These are phyloP conservation scores for Penicillium carneum DNA, from an alignment of 2,329 filamentous ascomycete genomes.

Conservation along the genomic window DNA sequence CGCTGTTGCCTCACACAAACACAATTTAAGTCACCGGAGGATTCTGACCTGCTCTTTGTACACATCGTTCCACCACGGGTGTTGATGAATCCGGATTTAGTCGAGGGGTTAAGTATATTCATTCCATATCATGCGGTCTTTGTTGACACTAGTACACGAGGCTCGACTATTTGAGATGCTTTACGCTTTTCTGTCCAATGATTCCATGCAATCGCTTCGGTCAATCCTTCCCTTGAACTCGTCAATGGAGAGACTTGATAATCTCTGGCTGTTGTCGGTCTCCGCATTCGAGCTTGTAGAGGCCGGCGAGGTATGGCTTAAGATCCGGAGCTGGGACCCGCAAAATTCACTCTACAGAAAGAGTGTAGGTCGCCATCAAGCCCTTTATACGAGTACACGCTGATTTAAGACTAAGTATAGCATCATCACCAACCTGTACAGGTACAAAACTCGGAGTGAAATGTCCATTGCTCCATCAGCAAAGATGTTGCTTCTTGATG, in stretches of 20 bases:
- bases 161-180: neutral
- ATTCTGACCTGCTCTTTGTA: neutral
- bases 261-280: neutral
- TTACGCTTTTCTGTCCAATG: neutral
- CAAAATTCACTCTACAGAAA: neutral
- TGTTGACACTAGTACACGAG: neutral
- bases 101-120: neutral
- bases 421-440: neutral
- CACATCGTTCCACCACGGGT: neutral
- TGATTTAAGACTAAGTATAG: neutral
- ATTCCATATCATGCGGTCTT: neutral
- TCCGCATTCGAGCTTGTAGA: neutral
- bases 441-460: neutral
- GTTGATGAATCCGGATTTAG: neutral
- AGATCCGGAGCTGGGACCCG: neutral
- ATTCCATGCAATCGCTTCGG: neutral
- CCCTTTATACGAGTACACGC: neutral
- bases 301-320: neutral
- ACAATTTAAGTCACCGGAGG: neutral
- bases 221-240: neutral
- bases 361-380: neutral
- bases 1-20: neutral
- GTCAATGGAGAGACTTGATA: neutral
- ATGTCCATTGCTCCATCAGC: neutral
- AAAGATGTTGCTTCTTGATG: neutral